These are phyloP conservation scores for Warburgia ugandensis DNA, from an alignment of 164 flowering plant genomes.

Conservation along the genomic window DNA sequence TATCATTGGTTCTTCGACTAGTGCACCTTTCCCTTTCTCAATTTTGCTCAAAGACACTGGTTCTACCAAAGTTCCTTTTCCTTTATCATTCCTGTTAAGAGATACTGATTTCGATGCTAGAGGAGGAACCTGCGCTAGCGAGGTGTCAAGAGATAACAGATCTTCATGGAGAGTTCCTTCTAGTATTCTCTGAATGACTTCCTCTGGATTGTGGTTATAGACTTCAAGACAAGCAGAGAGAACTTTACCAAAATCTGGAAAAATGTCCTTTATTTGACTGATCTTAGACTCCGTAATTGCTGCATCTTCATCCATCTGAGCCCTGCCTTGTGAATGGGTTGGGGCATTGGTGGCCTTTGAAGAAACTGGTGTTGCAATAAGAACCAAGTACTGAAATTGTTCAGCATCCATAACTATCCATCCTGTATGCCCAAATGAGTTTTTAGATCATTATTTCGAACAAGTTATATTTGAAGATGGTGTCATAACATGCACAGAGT, in stretches of 20 bases:
- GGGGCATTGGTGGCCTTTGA: constrained; percentile 13
- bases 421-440: constrained; percentile 36
- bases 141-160: constrained; percentile 54
- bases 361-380: constrained; percentile 16
- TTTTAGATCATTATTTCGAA: too few relatives aligned
- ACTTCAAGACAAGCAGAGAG: constrained; percentile 82
- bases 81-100: constrained; percentile 52
- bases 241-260: constrained; percentile 87
- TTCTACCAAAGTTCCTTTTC: constrained; percentile 69
- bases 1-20: background rate
- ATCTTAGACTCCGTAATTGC: constrained; percentile 79
- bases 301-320: constrained; percentile 57
- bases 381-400: constrained; percentile 58
- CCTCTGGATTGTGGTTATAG: constrained; percentile 82
- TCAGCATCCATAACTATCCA: constrained; percentile 78
- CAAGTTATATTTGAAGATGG: too few relatives aligned
- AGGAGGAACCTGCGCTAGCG: constrained; percentile 43
- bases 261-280: constrained; percentile 89
- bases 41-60: constrained; percentile 2
- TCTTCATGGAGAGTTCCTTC: constrained; percentile 88
- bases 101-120: constrained; percentile 37
- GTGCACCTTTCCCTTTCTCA: background rate
- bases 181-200: constrained; percentile 89
- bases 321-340: too few relatives aligned
- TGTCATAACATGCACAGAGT: too few relatives aligned